Percentiles rank a stretch among this genome's conserved stretches.
phyloP scores from a whole-genome alignment of 441 rosid species.

The Adansonia madagascariensis region DNA sequence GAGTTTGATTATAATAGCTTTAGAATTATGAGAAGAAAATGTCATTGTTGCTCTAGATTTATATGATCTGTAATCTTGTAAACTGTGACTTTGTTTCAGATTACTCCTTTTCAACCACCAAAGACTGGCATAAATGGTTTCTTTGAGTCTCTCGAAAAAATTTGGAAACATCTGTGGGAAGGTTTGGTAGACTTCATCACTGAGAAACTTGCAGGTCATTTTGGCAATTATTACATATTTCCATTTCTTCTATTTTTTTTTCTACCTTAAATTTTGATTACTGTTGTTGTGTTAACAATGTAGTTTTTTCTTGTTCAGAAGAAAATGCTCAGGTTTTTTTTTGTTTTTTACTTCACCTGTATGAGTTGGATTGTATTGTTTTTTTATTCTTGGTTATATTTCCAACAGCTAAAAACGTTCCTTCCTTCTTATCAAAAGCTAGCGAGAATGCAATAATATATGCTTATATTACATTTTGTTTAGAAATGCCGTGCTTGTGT shows the following conservation, averaged over 20 bases:
- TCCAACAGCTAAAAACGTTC: conserved; percentile 59
- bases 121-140: conserved; percentile 60
- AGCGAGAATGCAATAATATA: background rate
- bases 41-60: background rate
- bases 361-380: conserved; percentile 86
- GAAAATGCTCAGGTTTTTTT: conserved; percentile 60
- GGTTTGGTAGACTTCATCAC: conserved; percentile 12
- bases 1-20: background rate
- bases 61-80: conserved; percentile 3
- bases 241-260: background rate
- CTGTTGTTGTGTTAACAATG: background rate
- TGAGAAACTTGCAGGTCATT: conserved; percentile 67
- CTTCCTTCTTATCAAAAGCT: conserved; percentile 3
- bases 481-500: conserved; percentile 62
- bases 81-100: conserved; percentile 48
- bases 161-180: conserved; percentile 64
- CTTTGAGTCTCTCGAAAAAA: conserved; percentile 58
- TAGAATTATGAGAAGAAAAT: background rate
- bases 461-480: background rate
- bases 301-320: conserved; percentile 42
- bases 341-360: conserved; percentile 79
- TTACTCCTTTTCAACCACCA: conserved; percentile 67
- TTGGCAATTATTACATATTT: conserved; percentile 3
- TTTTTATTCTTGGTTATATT: conserved; percentile 69
- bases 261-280: background rate